Evolutionary conservation across 2,329 filamentous ascomycete genomes (phyloP).

Genomic region (Aspergillus viridinutans): DNA sequence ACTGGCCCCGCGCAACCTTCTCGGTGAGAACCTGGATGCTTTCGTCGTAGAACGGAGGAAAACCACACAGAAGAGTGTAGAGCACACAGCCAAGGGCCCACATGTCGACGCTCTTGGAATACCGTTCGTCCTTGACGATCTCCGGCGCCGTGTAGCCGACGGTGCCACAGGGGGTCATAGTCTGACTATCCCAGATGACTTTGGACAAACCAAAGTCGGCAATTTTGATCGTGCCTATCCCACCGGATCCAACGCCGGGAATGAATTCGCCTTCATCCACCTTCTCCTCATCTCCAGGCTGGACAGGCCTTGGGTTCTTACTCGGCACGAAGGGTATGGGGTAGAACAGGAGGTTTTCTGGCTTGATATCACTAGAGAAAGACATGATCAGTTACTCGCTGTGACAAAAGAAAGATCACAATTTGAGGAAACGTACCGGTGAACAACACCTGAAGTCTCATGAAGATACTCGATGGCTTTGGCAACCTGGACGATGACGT

Average conservation of each 20-base stretch:
- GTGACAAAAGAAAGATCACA: not conserved
- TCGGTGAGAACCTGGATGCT: conserved; percentile 95
- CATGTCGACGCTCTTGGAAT: conserved; percentile 99
- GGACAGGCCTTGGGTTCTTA: conserved; percentile 72
- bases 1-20: conserved; percentile 94
- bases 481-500: conserved; percentile 94
- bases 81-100: conserved; percentile 96
- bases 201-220: conserved; percentile 97
- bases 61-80: conserved; percentile 94
- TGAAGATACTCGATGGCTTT: conserved; percentile 90
- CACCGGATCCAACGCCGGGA: conserved; percentile 73
- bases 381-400: not conserved
- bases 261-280: conserved; percentile 93
- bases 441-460: conserved; percentile 90
- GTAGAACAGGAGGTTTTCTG: conserved; percentile 92
- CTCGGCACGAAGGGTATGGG: conserved; percentile 78
- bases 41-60: conserved; percentile 98
- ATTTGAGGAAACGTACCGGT: conserved; percentile 64
- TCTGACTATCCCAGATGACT: conserved; percentile 96
- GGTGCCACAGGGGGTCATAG: conserved; percentile 98
- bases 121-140: conserved; percentile 97
- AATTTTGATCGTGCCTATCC: conserved; percentile 94
- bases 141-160: conserved; percentile 97
- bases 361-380: conserved; percentile 66
- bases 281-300: conserved; percentile 93